Evolutionary conservation across 768 basidiomycete species (phyloP), one percentile per base, ranked within the genome.

Genomic region (Amanita polypyramis): DNA sequence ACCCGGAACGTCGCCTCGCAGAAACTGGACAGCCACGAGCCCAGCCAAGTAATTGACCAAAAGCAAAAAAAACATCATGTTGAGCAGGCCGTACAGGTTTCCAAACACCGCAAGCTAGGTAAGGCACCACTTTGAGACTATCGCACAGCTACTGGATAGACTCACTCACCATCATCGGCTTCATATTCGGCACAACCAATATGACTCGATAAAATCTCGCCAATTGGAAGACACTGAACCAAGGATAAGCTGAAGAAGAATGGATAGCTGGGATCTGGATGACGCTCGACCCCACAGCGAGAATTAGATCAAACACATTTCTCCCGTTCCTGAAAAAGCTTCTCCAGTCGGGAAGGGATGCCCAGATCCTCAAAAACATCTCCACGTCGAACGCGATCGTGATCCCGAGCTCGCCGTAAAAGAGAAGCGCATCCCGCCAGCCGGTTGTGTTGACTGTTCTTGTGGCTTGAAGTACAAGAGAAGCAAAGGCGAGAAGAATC

Each of bases 151-250:
- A 49, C 45, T 38, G 14, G 17, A 11, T 21, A 40, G 9, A 11
- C 8, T 50, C 19, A 64, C 79, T 49, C 49, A 94, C 91, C 68
- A 97, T 63, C 25, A 97, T 65, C 0, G 85, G 87, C 53, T 78
- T 84, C 91, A 96, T 96, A 48, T 89, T 70, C 0, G 93, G 95
- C 15, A 96, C 77, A 41, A 82, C 85, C 43, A 97, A 61, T 56
- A 98, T 90, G 38, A 96, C 89, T 2, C 94, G 73, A 62, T 98
- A 96, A 67, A 95, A 97, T 56, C 94, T 72, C 55, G 72, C 70
- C 11, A 96, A 68, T 60, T 91, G 88, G 56, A 97, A 87, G 25
- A 86, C 73, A 2, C 89, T 95, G 54, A 96, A 73, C 95, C 95
- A 98, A 0, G 83, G 76, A 58, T 94, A 95, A 2, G 80, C 69